These are phyloP conservation scores for Liriodendron chinense DNA, from an alignment of 164 flowering plant genomes.

Conservation along the genomic window DNA sequence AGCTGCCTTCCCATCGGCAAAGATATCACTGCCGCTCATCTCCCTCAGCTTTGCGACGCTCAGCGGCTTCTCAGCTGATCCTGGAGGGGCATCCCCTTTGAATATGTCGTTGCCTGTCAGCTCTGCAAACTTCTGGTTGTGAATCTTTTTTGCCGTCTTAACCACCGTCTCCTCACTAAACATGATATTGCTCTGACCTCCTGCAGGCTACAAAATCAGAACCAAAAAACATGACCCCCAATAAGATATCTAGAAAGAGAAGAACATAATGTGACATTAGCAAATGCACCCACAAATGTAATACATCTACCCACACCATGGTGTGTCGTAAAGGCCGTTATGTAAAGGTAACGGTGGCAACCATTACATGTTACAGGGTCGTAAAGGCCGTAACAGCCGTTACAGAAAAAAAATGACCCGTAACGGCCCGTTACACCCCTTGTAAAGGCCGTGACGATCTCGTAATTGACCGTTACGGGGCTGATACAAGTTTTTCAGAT, in stretches of 20 bases:
- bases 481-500: too few species aligned
- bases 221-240: not conserved
- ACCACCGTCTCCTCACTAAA: constrained; percentile 51
- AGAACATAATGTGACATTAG: not conserved
- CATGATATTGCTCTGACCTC: constrained; percentile 52
- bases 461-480: too few species aligned
- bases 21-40: constrained; percentile 86
- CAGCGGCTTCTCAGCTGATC: constrained; percentile 74
- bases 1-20: constrained; percentile 81
- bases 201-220: constrained; percentile 38
- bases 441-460: too few species aligned
- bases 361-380: too few species aligned
- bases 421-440: too few species aligned
- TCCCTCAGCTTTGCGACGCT: constrained; percentile 83
- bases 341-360: too few species aligned
- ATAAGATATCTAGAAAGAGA: not conserved
- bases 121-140: constrained; percentile 75
- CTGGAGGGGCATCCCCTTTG: constrained; percentile 70
- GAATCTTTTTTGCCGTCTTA: constrained; percentile 83
- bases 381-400: too few species aligned
- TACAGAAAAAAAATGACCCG: too few species aligned
- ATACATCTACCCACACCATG: not conserved
- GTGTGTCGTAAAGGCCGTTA: too few species aligned
- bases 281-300: not conserved
- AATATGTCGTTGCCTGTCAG: constrained; percentile 89